Evolutionary conservation across 2,329 filamentous ascomycete species (phyloP).

Genomic region (Stromatinia cepivora): DNA sequence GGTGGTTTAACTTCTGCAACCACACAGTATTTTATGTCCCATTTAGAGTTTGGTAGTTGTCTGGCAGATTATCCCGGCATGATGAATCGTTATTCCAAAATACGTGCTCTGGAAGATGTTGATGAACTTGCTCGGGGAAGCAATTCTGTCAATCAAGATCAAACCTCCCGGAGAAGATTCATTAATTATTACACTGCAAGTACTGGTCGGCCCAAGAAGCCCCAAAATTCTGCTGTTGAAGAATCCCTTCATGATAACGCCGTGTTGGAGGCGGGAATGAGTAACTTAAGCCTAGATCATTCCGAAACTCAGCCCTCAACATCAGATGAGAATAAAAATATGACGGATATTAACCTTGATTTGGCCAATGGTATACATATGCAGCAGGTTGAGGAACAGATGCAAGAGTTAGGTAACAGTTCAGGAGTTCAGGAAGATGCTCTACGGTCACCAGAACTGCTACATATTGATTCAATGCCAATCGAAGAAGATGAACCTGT

Average conservation of each 20-base stretch:
- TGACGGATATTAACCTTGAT: background rate
- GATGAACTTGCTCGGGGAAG: slow-evolving; percentile 51
- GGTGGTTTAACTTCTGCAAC: slow-evolving; percentile 62
- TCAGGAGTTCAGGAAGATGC: slow-evolving; percentile 36
- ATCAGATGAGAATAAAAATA: slow-evolving; percentile 44
- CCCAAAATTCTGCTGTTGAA: slow-evolving; percentile 39
- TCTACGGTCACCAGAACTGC: slow-evolving; percentile 38
- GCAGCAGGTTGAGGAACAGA: slow-evolving; percentile 38
- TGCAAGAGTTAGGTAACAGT: slow-evolving; percentile 34
- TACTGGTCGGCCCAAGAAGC: slow-evolving; percentile 65
- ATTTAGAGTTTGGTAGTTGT: slow-evolving; percentile 79
- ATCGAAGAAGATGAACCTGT: slow-evolving; percentile 40
- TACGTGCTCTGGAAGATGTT: slow-evolving; percentile 71
- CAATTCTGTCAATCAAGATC: slow-evolving; percentile 30
- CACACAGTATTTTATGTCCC: slow-evolving; percentile 72
- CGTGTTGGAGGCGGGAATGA: slow-evolving; percentile 30
- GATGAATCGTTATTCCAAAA: slow-evolving; percentile 65
- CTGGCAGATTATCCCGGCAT: slow-evolving; percentile 75
- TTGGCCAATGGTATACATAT: slow-evolving; percentile 43
- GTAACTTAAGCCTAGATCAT: slow-evolving; percentile 31
- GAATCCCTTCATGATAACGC: slow-evolving; percentile 29
- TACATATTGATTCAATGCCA: slow-evolving; percentile 46
- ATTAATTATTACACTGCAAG: slow-evolving; percentile 91
- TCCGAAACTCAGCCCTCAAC: slow-evolving; percentile 38
- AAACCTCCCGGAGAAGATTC: slow-evolving; percentile 65